These are phyloP conservation scores for Phaseolus coccineus DNA, from an alignment of 331 rosid species.

Conservation along the genomic window DNA sequence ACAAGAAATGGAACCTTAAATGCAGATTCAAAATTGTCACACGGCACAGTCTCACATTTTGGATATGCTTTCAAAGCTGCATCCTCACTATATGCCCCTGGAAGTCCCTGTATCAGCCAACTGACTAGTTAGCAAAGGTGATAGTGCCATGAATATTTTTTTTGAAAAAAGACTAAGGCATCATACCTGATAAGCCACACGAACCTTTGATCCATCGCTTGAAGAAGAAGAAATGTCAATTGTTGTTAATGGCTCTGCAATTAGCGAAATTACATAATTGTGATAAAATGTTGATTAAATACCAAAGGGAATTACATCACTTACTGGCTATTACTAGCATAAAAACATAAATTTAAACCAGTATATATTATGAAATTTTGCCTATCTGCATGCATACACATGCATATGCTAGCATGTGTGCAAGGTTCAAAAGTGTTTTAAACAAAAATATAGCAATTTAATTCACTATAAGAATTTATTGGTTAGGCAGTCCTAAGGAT, in stretches of 20 bases:
- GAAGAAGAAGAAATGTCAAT: conserved; percentile 51
- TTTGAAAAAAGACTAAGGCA: conserved; percentile 30
- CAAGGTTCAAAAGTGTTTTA: conserved; percentile 14
- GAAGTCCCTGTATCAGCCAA: conserved; percentile 67
- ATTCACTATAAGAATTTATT: conserved; percentile 8
- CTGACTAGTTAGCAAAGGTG: conserved; percentile 40
- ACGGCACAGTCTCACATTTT: conserved; percentile 88
- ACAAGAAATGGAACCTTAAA: conserved; percentile 65
- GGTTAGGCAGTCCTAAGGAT: background rate
- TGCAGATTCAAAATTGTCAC: conserved; percentile 86
- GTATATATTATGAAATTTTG: background rate
- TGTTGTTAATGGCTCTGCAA: conserved; percentile 81
- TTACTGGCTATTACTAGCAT: background rate
- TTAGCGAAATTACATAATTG: conserved; percentile 38
- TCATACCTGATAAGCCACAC: conserved; percentile 90
- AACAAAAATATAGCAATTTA: conserved; percentile 1
- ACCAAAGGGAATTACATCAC: conserved; percentile 9
- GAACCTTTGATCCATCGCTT: conserved; percentile 70
- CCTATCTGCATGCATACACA: background rate
- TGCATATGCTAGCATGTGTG: background rate
- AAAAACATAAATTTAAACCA: conserved; percentile 14
- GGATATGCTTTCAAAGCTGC: conserved; percentile 92
- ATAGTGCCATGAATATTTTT: conserved; percentile 23
- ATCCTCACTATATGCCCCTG: conserved; percentile 89
- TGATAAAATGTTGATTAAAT: conserved; percentile 32